Percentiles rank a stretch among this genome's conserved stretches.
phyloP scores from a whole-genome alignment of 495 filamentous ascomycete genomes.

The Neurospora africana region DNA sequence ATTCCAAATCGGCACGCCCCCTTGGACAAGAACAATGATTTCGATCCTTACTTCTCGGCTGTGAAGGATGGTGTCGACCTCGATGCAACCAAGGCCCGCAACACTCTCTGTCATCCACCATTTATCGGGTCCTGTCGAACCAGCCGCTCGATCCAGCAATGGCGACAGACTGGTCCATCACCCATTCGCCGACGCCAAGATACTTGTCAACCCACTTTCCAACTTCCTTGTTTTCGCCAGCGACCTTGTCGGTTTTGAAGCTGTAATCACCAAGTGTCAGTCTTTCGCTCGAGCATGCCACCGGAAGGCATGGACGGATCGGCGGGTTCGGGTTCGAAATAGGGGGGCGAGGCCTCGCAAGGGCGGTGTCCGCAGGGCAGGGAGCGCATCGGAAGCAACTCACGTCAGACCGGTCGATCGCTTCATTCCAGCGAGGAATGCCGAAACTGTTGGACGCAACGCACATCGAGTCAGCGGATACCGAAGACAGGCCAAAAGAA shows the following conservation, averaged over 20 bases:
- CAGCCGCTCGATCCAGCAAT: slow-evolving; percentile 75
- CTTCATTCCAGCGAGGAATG: slow-evolving; percentile 91
- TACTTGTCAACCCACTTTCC: slow-evolving; percentile 92
- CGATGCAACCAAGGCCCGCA: neutral
- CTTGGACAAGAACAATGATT: neutral
- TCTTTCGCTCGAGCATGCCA: neutral
- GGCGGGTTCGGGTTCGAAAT: slow-evolving; percentile 10
- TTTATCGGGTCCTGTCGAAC: slow-evolving; percentile 80
- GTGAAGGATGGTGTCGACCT: neutral
- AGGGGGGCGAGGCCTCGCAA: neutral
- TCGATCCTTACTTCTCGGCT: neutral
- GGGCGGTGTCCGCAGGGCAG: neutral
- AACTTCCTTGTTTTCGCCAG: slow-evolving; percentile 68
- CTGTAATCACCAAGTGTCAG: slow-evolving; percentile 33
- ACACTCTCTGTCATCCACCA: neutral
- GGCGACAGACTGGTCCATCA: slow-evolving; percentile 94
- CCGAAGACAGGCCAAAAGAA: neutral
- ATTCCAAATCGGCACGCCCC: neutral
- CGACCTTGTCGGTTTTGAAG: slow-evolving; percentile 74
- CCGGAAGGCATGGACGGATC: slow-evolving; percentile 41
- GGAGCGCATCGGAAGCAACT: slow-evolving; percentile 27
- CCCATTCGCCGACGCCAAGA: slow-evolving; percentile 90
- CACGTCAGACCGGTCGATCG: slow-evolving; percentile 97
- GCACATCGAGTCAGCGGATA: slow-evolving; percentile 14
- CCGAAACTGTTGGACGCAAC: slow-evolving; percentile 53